Base-by-base conservation (phyloP, 306 rosid genomes). In the Crotalaria pallida region DNA sequence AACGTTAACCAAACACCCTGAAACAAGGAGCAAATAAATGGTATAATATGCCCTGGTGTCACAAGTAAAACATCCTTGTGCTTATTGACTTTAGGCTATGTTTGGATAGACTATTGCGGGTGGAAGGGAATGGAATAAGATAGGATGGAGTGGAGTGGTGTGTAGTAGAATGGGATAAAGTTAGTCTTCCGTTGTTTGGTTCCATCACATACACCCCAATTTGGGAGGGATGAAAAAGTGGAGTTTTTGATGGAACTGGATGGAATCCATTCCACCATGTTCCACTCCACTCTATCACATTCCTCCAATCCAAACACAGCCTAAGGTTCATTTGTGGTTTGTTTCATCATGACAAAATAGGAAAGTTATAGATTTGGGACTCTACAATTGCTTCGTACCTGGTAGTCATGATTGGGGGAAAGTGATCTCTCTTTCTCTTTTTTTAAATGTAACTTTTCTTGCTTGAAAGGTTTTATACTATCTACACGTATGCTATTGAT, bases 401-500 rank as follows among this genome's bases (percentile, higher is more conserved):
- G 61, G 4, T 40, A 49, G 16, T 58, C 55, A 21, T 53, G 44
- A 10, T 10, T 9, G 12, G 23, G 72, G 66, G n/a, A 13, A 8
- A 11, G 16, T 13, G 48, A 16, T 34, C 41, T 49, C 13, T 21
- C 13, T n/a, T n/a, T n/a, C n/a, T 36, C 6, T 50, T 57, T 26
- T 31, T 23, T 10, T 15, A 19, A 23, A 15, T 53, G 62, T 58
- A 57, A 23, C 56, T 57, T 23, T 64, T 27, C 33, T 48, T 43
- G 19, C 10, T 33, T 10, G 36, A 16, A 78, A 41, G 34, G 47
- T 61, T 73, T 47, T 34, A 56, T 44, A 31, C 4, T 49, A 55
- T 21, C 18, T 38, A 47, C 61, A 6, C 43, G n/a, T 38, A 22
- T 62, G 58, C 47, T 67, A 58, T 71, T 68, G 67, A 38, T 77